Base-by-base conservation (phyloP, 2,329 filamentous ascomycete species). In the Aureobasidium zeae region DNA sequence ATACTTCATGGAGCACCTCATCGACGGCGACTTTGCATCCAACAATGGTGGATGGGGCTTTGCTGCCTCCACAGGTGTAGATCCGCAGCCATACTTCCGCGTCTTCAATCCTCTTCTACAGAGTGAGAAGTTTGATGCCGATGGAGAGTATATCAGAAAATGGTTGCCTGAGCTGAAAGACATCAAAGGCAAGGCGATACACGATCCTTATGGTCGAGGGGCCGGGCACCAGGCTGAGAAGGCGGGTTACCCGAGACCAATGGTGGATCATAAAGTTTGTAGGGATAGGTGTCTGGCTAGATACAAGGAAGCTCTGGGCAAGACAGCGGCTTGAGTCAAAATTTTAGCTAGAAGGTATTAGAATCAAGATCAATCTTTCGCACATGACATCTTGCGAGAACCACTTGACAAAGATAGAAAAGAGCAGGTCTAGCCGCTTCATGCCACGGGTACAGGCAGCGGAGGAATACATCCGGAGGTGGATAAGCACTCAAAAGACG, bases 101-200 rank as follows among this genome's bases (percentile, higher is more conserved):
- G 83, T 94, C 39, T 94, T 94, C 64, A 94, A 93, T 55, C 87
- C 87, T 0, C 59, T 86, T 32, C 64, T 85, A 13, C 87, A 94
- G 66, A 86, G 82, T 53, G 84, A 91, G 69, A 88, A 83, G 62
- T 94, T 93, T 53, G 87, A 94, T 57, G 67, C 73, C 0, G 69
- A 81, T 0, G 88, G 86, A 0, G 76, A 77, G 12, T 94, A 89
- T 58, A 93, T 94, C 45, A 72, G 83, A 26, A 77, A 76, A 47
- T 94, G 86, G 86, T 70, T 94, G 7, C 79, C 79, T 0, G 87
- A 94, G 63, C 64, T 94, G 48, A 69, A 64, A 19, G 71, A 62
- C 0, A 62, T 89, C 2, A 58, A 74, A 53, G 79, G 76, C 0
- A 80, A 78, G 50, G 82, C 79, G 7, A 76, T 94, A 3, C 86